Evolutionary conservation across 306 rosid genomes (phyloP).

Genomic region (Coriaria nepalensis): DNA sequence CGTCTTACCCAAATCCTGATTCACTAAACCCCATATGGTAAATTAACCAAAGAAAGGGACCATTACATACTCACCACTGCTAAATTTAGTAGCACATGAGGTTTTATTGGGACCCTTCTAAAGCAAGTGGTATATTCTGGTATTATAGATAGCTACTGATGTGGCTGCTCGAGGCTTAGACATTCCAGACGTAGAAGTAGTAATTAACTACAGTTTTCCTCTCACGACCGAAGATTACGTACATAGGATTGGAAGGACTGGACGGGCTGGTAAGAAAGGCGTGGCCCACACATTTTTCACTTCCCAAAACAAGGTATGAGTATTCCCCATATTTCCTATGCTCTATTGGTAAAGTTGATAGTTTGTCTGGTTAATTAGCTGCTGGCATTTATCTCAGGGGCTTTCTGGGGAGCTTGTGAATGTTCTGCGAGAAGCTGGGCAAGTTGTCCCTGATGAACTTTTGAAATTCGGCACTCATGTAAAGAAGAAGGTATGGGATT

Average conservation of each 20-base stretch:
- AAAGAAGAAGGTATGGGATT: conserved; percentile 90
- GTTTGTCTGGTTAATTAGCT: too few species aligned
- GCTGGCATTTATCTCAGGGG: conserved; percentile 42
- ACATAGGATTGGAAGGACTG: conserved; percentile 94
- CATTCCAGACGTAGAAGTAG: conserved; percentile 94
- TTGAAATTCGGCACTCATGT: conserved; percentile 88
- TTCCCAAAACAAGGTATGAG: conserved; percentile 75
- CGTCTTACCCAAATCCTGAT: too few species aligned
- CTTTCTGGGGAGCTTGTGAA: conserved; percentile 96
- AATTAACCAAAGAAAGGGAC: too few species aligned
- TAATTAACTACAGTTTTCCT: conserved; percentile 86
- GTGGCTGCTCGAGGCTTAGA: conserved; percentile 98
- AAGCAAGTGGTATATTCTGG: background rate
- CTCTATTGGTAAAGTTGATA: too few species aligned
- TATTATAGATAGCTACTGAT: conserved; percentile 77
- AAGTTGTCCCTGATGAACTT: conserved; percentile 54
- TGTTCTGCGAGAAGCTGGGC: conserved; percentile 89
- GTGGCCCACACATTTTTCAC: conserved; percentile 95
- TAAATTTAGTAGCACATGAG: too few species aligned
- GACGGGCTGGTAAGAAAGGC: conserved; percentile 92
- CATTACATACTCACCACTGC: too few species aligned
- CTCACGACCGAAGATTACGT: conserved; percentile 92
- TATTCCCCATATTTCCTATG: too few species aligned
- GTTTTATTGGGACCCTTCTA: too few species aligned
- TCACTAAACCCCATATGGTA: too few species aligned